Conservation (phyloP, 1,284 basidiomycete species). For the Termitomyces sp. region DNA sequence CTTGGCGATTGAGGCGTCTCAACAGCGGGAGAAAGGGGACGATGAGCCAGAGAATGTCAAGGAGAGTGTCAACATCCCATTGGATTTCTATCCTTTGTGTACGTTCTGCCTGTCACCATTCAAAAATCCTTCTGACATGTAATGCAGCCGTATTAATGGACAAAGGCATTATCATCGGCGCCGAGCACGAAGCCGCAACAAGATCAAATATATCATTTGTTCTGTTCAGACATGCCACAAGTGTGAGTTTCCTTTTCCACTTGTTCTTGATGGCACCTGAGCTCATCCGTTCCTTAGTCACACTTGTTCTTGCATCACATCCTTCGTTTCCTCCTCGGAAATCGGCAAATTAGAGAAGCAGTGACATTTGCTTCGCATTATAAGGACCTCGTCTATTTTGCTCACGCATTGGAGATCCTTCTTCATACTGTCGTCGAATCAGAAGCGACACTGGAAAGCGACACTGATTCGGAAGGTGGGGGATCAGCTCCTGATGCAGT, state of each 20-base stretch:
- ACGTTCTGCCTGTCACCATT: constrained; percentile 29
- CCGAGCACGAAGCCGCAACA: constrained; percentile 82
- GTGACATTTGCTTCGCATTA: constrained; percentile 87
- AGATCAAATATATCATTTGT: constrained; percentile 83
- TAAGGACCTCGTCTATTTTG: constrained; percentile 86
- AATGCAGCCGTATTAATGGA: constrained; percentile 89
- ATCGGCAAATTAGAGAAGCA: constrained; percentile 70
- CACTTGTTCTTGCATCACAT: constrained; percentile 95
- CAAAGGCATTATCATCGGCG: constrained; percentile 97
- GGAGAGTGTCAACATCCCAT: constrained; percentile 85
- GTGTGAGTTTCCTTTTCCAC: constrained; percentile 45
- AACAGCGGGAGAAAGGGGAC: constrained; percentile 33
- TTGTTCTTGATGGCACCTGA: neutral
- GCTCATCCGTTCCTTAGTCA: constrained; percentile 48
- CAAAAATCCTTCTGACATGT: constrained; percentile 4
- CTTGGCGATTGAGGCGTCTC: constrained; percentile 73
- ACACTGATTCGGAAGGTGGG: constrained; percentile 23
- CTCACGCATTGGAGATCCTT: constrained; percentile 91
- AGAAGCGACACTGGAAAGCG: constrained; percentile 47
- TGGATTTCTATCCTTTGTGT: constrained; percentile 97
- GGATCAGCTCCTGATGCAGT: constrained; percentile 34
- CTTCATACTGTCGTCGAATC: constrained; percentile 92
- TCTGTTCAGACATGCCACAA: constrained; percentile 89
- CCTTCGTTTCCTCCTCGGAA: constrained; percentile 78
- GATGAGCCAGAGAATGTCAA: constrained; percentile 66